These are phyloP conservation scores for Parathielavia appendiculata DNA, from an alignment of 495 filamentous ascomycete genomes.

Conservation along the genomic window DNA sequence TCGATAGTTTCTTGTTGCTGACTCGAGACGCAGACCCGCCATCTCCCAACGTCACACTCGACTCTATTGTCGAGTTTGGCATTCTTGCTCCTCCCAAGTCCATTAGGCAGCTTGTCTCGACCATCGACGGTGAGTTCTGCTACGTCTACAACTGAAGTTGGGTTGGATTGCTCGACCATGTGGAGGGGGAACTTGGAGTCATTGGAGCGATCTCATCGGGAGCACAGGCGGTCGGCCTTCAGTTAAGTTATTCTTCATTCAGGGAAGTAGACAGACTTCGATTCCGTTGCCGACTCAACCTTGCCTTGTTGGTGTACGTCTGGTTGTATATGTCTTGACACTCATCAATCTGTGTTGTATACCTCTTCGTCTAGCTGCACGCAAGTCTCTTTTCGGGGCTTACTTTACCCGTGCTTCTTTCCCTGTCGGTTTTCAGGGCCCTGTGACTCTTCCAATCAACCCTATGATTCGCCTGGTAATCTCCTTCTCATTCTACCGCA, in stretches of 20 bases:
- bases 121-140: not conserved
- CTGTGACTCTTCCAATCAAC: not conserved
- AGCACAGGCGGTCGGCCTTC: not conserved
- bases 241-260: not conserved
- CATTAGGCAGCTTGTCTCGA: not conserved
- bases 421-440: not conserved
- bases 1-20: too few species aligned
- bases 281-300: not conserved
- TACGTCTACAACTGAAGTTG: not conserved
- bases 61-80: not conserved
- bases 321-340: not conserved
- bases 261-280: not conserved
- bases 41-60: slow-evolving; percentile 1
- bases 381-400: too few species aligned
- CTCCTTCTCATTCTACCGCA: not conserved
- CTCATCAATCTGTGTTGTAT: too few species aligned
- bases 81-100: not conserved
- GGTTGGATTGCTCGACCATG: too few species aligned
- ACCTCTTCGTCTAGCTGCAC: too few species aligned
- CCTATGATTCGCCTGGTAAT: not conserved
- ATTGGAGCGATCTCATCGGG: not conserved
- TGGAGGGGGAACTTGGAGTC: not conserved
- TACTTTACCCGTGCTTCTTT: too few species aligned
- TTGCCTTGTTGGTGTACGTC: too few species aligned
- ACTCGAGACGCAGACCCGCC: not conserved